Conservation (phyloP, 768 basidiomycete genomes). For the Auricularia sp. region DNA sequence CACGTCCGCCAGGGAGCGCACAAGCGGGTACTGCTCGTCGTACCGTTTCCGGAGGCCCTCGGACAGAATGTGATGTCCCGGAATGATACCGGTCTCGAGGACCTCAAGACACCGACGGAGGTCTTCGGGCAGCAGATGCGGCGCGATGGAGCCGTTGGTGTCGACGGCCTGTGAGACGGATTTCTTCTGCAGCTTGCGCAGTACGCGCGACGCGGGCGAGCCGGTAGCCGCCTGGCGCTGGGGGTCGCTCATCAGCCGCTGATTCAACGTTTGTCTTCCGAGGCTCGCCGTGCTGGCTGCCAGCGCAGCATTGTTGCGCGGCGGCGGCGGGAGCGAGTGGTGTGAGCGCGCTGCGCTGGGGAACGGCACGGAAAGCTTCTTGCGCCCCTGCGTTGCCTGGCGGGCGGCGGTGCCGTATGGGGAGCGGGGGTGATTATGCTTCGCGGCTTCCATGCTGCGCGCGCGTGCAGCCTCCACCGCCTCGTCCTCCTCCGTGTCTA, state of each 20-base stretch:
- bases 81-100: constrained; percentile 75
- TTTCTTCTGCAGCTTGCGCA: constrained; percentile 56
- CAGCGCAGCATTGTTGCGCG: constrained; percentile 38
- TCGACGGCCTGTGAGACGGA: constrained; percentile 23
- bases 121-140: constrained; percentile 80
- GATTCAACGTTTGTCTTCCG: constrained; percentile 47
- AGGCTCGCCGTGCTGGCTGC: constrained; percentile 65
- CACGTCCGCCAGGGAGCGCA: constrained; percentile 89
- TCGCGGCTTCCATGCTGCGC: constrained; percentile 23
- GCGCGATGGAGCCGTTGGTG: constrained; percentile 46
- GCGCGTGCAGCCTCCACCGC: constrained; percentile 15
- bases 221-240: constrained; percentile 18
- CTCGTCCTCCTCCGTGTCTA: constrained; percentile 60
- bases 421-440: constrained; percentile 64
- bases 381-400: constrained; percentile 12
- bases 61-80: constrained; percentile 79
- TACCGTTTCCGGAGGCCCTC: constrained; percentile 83
- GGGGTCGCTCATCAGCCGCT: constrained; percentile 30
- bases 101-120: constrained; percentile 78
- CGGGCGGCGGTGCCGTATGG: constrained; percentile 45
- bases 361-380: constrained; percentile 32
- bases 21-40: constrained; percentile 91
- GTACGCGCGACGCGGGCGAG: constrained; percentile 34
- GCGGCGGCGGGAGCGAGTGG: constrained; percentile 61
- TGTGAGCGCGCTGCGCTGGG: constrained; percentile 78